Evolutionary conservation across 1,284 basidiomycete species (phyloP).

Genomic region (Irpex sp.): DNA sequence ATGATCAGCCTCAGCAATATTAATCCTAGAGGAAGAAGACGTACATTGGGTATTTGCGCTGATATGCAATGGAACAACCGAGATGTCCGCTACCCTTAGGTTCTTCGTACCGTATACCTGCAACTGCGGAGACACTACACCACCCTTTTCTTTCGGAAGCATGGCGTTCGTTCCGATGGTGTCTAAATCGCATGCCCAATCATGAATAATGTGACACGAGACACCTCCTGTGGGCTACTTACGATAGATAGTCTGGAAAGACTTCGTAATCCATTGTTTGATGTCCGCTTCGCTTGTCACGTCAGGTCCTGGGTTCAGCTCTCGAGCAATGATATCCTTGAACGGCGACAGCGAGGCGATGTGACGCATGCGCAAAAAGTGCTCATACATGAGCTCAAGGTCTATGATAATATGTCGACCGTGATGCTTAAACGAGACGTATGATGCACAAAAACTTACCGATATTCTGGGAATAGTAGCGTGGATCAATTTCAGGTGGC

Average conservation of each 20-base stretch:
- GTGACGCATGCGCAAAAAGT: constrained; percentile 35
- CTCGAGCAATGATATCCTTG: constrained; percentile 3
- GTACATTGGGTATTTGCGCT: constrained; percentile 7
- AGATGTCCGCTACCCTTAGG: constrained; percentile 23
- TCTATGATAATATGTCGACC: constrained; percentile 18
- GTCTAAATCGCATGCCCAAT: constrained; percentile 8
- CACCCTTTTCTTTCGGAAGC: constrained; percentile 42
- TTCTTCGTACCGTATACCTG: constrained; percentile 28
- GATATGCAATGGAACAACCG: constrained; percentile 16
- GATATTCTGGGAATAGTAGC: constrained; percentile 41
- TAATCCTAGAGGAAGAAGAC: neutral
- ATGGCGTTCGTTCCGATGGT: constrained; percentile 25
- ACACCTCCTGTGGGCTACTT: neutral
- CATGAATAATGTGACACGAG: neutral
- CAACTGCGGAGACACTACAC: constrained; percentile 30
- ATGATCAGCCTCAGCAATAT: neutral
- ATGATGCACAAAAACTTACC: constrained; percentile 23
- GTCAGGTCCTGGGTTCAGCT: constrained; percentile 6
- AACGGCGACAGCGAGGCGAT: constrained; percentile 9
- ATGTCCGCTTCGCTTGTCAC: constrained; percentile 5
- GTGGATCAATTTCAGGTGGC: constrained; percentile 41
- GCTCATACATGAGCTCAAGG: constrained; percentile 40
- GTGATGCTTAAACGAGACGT: too few species aligned
- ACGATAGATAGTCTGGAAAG: constrained; percentile 2
- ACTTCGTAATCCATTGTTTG: neutral